Evolutionary conservation across 768 basidiomycete genomes (phyloP).

Genomic region (Lentinula aciculospora): DNA sequence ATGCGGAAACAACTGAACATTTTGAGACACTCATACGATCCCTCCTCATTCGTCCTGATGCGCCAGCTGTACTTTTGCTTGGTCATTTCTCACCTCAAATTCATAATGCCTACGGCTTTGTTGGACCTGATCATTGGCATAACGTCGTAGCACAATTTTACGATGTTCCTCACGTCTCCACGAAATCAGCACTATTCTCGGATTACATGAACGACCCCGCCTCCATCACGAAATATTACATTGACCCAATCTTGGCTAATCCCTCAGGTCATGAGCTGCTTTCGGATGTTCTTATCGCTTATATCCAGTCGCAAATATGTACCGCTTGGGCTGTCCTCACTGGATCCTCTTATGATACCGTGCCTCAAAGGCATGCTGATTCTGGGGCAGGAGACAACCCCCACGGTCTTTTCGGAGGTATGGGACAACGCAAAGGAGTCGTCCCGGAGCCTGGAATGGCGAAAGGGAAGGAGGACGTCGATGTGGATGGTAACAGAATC

Average conservation of each 20-base stretch:
- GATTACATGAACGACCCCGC: conserved; percentile 73
- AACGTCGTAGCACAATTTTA: conserved; percentile 92
- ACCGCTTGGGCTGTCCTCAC: conserved; percentile 73
- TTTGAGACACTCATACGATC: conserved; percentile 94
- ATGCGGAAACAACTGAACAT: conserved; percentile 66
- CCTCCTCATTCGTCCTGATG: conserved; percentile 82
- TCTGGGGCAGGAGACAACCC: conserved; percentile 31
- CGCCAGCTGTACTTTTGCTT: conserved; percentile 90
- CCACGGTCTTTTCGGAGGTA: conserved; percentile 77
- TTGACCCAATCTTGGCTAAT: conserved; percentile 81
- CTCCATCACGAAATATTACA: conserved; percentile 63
- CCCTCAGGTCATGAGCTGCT: conserved; percentile 77
- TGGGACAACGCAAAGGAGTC: conserved; percentile 76
- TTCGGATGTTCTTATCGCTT: conserved; percentile 86
- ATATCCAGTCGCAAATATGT: conserved; percentile 89
- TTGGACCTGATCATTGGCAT: conserved; percentile 89
- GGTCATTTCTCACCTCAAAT: conserved; percentile 92
- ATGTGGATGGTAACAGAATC: conserved; percentile 21
- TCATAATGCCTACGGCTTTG: conserved; percentile 74
- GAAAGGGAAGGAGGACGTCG: conserved; percentile 24
- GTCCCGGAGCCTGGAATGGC: conserved; percentile 39
- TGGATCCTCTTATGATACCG: conserved; percentile 59
- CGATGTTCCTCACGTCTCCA: conserved; percentile 90
- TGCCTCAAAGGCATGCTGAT: conserved; percentile 35
- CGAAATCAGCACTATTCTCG: conserved; percentile 78